Conservation (phyloP, 2,329 filamentous ascomycete species). For the Neonectria magnoliae region DNA sequence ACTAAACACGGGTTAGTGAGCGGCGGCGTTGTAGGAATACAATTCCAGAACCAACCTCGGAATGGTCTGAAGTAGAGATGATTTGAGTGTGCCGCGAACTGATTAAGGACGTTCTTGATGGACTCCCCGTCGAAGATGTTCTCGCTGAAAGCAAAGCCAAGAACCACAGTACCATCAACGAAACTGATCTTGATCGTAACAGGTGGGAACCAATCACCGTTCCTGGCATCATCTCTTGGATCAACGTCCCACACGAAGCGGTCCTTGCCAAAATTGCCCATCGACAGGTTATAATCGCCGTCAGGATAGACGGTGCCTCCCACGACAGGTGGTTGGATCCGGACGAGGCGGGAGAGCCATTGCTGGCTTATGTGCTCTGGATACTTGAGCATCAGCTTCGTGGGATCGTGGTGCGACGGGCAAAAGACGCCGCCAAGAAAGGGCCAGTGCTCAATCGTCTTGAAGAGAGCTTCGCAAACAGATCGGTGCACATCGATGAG, state of each 20-base stretch:
- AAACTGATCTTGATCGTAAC: constrained; percentile 24
- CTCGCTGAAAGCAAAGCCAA: constrained; percentile 34
- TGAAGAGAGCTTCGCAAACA: constrained; percentile 6
- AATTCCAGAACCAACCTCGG: constrained; percentile 18
- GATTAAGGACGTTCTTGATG: constrained; percentile 33
- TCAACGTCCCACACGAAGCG: constrained; percentile 18
- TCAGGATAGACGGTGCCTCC: too few relatives aligned
- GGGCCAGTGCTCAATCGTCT: constrained; percentile 27
- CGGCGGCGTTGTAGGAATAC: background rate
- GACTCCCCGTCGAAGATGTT: constrained; percentile 32
- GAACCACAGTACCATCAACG: constrained; percentile 11
- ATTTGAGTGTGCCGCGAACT: constrained; percentile 23
- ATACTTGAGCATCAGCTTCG: constrained; percentile 23
- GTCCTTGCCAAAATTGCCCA: background rate
- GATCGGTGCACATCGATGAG: background rate
- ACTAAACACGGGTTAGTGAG: constrained; percentile 20
- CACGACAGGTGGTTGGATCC: background rate
- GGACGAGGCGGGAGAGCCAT: background rate
- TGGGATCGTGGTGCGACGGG: background rate
- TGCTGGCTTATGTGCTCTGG: background rate
- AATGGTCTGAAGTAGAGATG: background rate
- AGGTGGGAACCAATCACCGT: constrained; percentile 6
- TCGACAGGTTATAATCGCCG: background rate
- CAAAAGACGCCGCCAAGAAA: constrained; percentile 28
- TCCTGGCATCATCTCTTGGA: constrained; percentile 3